Base-by-base conservation (phyloP, 805 yeast species). In the Metschnikowia lachancei region DNA sequence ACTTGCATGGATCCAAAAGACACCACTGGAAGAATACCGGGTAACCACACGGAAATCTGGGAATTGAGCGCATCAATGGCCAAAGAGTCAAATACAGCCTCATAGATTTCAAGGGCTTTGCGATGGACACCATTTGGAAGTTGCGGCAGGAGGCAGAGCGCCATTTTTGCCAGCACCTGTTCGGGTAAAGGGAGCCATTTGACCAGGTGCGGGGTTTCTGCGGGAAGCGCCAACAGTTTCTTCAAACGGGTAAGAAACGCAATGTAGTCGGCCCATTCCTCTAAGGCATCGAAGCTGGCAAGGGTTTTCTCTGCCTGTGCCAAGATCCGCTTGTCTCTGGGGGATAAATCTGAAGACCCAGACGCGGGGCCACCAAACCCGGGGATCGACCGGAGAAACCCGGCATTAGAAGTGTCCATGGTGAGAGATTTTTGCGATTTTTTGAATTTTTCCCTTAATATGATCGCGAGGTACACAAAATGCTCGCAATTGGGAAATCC, bases 201-300 rank as follows among this genome's bases (percentile, higher is more conserved):
- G 3, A 55, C 45, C 7, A 78, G 28, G 30, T 45, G 45, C 72
- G 50, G 47, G 1, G 48, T 54, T 61, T 59, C 66, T 46, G 59
- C 64, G 1, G 54, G 57, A 32, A 67, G 56, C 47, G 59, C 69
- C 34, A 91, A 65, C 0, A 95, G 83, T 61, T 89, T 87, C 48
- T 82, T 81, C 5, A 95, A 75, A 49, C 86, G 81, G 2, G 92
- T 82, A 37, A 95, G 71, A 62, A 88, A 91, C 18, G 97, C 85
- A 46, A 94, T 94, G 63, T 92, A 90, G 62, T 94, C 99, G 12
- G 99, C 98, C 99, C 99, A 94, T 69, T 94, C 99, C 28, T 82
- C 86, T 1, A 90, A 85, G 1, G 86, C 69, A 43, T 88, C 96
- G 69, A 92, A 92, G 16, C 80, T 73, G 6, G 78, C 75, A 18